These are phyloP conservation scores for Parasarocladium wereldwijsianum DNA, from an alignment of 2,329 filamentous ascomycete genomes.

Conservation along the genomic window DNA sequence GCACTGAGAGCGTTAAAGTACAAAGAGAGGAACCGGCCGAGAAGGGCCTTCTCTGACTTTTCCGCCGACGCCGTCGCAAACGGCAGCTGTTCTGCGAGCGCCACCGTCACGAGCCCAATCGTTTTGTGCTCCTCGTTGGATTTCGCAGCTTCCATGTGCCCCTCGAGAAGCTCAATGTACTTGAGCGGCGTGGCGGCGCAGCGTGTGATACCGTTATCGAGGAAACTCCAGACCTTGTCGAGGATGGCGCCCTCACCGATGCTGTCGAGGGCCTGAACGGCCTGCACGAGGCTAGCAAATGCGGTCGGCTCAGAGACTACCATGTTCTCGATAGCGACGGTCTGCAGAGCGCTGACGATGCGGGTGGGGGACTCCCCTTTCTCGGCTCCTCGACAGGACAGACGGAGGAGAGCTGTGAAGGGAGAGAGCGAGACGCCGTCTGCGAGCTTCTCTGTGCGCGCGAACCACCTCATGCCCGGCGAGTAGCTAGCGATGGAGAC, in stretches of 20 bases:
- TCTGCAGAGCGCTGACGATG: conserved; percentile 39
- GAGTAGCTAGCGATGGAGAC: conserved; percentile 69
- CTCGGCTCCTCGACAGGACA: conserved; percentile 17
- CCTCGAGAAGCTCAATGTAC: conserved; percentile 58
- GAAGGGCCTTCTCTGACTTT: conserved; percentile 24
- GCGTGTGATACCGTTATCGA: conserved; percentile 72
- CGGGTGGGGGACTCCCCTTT: conserved; percentile 21
- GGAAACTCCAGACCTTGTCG: conserved; percentile 39
- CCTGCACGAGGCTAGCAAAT: conserved; percentile 24
- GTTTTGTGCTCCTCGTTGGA: conserved; percentile 2
- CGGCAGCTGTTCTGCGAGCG: conserved; percentile 63
- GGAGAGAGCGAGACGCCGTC: conserved; percentile 36
- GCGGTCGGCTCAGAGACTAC: conserved; percentile 38
- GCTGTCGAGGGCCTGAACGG: conserved; percentile 22
- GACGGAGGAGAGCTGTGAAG: conserved; percentile 53
- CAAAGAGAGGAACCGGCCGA: conserved; percentile 43
- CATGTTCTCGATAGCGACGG: conserved; percentile 49
- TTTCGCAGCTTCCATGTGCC: conserved; percentile 13
- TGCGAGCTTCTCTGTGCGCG: conserved; percentile 49
- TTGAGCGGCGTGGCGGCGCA: conserved; percentile 66
- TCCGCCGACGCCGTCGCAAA: conserved; percentile 44
- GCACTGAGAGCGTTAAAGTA: conserved; percentile 39
- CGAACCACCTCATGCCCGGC: conserved; percentile 81
- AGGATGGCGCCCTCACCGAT: conserved; percentile 8
- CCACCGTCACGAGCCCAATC: conserved; percentile 51